Evolutionary conservation across 2,329 filamentous ascomycete species (phyloP), one percentile per base, ranked within the genome.

Genomic region (Penicillium sp.): DNA sequence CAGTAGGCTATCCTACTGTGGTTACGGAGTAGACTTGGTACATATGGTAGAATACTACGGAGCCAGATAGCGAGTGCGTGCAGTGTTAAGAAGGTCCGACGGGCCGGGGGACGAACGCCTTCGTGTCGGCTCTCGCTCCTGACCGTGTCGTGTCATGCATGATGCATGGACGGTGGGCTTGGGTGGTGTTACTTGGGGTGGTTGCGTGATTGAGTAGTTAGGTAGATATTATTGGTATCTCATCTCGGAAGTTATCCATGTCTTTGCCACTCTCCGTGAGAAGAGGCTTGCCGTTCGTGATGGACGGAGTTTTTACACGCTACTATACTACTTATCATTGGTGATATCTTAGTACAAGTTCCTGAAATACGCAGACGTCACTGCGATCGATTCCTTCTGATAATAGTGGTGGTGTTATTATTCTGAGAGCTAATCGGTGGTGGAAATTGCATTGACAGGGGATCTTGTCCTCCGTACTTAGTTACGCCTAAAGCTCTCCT

Each of bases 61-160:
- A 37, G 35, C 12, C 6, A 37, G 35, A 37, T 13, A 24, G 42
- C 19, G 19, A 22, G 10, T 13, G 42, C 4, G 26, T 24, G 13
- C 8, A 47, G 44, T 17, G 7, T 9, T n/a, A 47, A 26, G 13
- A 13, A 47, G 15, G 13, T 9, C 13, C 13, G 44, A 28, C 4
- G 13, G 13, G 24, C 33, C 22, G n/a, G 19, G 12, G n/a, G 13
- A 53, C 1, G 49, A 53, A 53, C 33, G 50, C 33, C 33, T 38
- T 26, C 4, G 8, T 53, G 19, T 26, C 50, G 33, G 10, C 50
- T 53, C 50, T 24, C 28, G 10, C n/a, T 38, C 28, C 47, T 17
- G 33, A 33, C 50, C 33, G 53, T 55, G 38, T 44, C 33, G 53
- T 55, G 53, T 44, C 53, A 44, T 55, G 53, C 53, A 55, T 44